Base-by-base conservation (phyloP, 2,329 filamentous ascomycete species). In the Apiospora phragmitis region DNA sequence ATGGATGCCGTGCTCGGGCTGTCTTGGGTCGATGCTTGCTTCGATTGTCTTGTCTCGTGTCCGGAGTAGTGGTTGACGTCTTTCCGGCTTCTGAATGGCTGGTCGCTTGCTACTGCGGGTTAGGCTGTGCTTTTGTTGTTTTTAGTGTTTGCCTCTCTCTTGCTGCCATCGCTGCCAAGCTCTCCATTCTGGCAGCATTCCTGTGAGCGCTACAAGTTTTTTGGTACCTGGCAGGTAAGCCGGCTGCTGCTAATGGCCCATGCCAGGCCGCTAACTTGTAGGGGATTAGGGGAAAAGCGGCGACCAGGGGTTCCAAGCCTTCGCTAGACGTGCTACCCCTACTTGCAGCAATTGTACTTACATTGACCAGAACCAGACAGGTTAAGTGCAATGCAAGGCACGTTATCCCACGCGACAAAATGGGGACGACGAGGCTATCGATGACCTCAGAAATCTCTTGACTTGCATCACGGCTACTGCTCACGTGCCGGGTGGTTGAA, bases 321-420 rank as follows among this genome's bases (percentile, higher is more conserved):
- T 62, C 51, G 55, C 55, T 62, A 62, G 18, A n/a, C 32, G 21
- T 62, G 21, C 55, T 35, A 62, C 21, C 55, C 55, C 55, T 62
- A 62, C 55, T 35, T 38, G 29, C 55, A 62, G 55, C 11, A 12
- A 32, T 7, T 35, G 49, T 18, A 55, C 47, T 24, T 35, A 11
- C 55, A 62, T 38, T 1, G 55, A 24, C 55, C 55, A 62, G 38
- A 62, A 62, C 55, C 29, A 29, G 55, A 62, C 7, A 38, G 55
- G 55, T 62, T 62, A 62, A 62, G 55, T 62, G 55, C 32, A 38
- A 62, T 62, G 55, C 32, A 62, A 62, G 55, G 55, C 55, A 62
- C 18, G 29, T 38, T 62, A 62, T 62, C 55, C 55, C 55, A 62
- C 55, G 55, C 55, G 55, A 38, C 55, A 62, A n/a, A 62, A 38